Evolutionary conservation across 495 filamentous ascomycete genomes (phyloP), one percentile per base, ranked within the genome.

Genomic region (Penicillium mononematosum): DNA sequence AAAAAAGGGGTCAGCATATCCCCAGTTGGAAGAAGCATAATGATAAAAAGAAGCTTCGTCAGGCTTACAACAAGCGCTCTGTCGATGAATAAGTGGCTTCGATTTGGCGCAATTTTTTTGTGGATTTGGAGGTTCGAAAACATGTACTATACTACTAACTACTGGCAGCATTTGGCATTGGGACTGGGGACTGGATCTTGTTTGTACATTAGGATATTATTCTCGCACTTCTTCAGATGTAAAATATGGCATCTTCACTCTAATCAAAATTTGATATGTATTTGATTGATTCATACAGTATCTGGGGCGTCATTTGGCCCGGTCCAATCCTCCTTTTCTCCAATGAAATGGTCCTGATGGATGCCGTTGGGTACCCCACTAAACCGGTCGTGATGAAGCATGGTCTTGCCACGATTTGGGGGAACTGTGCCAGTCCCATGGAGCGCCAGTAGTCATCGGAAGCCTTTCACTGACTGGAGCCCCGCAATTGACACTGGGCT

Each of bases 1-100:
- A 66, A 56, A 73, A 77, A 61, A 75, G 69, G 59, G 76, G 76
- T 0, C 66, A 75, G 56, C 71, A 58, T 17, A 73, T 79, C 27
- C 75, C 76, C n/a, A 73, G 70, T 32, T 79, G 76, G 76, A 76
- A 75, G 70, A 77, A 76, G 56, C 59, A 76, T 56, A 63, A 62
- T 42, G 69, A 76, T 52, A 77, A 77, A 50, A 79, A 77, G 67
- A 72, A 64, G 61, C 38, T 72, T 51, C 65, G 76, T 38, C 72
- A 75, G 55, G 72, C 72, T 20, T 53, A 54, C 53, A 75, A 64
- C 75, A 85, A 61, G 62, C 63, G 47, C 46, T 62, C 56, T 55
- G 53, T 48, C 48, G 52, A 53, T 9, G 39, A 58, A 53, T 77
- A 36, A 66, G 66, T 42, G 63, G 38, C 2, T 22, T 67, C 50